These are phyloP conservation scores for Mucor sp. DNA, from an alignment of 371 early-diverging fungal genomes.

Conservation along the genomic window DNA sequence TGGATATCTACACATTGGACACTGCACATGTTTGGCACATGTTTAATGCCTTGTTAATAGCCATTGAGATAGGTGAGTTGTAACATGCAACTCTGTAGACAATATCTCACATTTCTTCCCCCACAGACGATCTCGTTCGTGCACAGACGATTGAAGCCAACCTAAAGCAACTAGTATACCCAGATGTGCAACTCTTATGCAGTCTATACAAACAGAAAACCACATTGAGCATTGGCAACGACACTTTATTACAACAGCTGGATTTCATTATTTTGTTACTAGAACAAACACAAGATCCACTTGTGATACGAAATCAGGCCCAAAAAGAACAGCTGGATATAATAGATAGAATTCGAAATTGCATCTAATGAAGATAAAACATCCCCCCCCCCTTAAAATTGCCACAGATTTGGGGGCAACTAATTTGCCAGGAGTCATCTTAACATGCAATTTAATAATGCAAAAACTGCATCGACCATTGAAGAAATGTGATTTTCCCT, in stretches of 20 bases:
- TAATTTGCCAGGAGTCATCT: too few relatives aligned
- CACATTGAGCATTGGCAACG: not conserved
- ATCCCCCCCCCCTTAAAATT: not conserved
- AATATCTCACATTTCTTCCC: not conserved
- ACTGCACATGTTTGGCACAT: constrained; percentile 12
- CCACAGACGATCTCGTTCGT: constrained; percentile 32
- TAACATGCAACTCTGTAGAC: not conserved
- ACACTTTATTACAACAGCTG: not conserved
- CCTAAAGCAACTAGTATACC: constrained; percentile 3
- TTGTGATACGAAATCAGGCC: constrained; percentile 10
- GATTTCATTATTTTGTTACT: constrained; percentile 9
- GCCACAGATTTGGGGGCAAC: too few relatives aligned
- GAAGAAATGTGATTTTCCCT: too few relatives aligned
- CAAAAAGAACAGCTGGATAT: constrained; percentile 7
- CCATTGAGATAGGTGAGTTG: constrained; percentile 29
- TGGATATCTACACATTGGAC: constrained; percentile 20
- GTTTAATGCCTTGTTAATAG: constrained; percentile 24
- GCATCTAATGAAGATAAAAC: constrained; percentile 5
- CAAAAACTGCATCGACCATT: too few relatives aligned
- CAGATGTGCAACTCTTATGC: constrained; percentile 18
- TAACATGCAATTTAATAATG: too few relatives aligned
- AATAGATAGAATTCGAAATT: constrained; percentile 4
- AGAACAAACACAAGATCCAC: constrained; percentile 4
- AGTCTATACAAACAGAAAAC: constrained; percentile 4
- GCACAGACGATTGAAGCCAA: constrained; percentile 12